These are phyloP conservation scores for Penicillium sp. DNA, from an alignment of 2,329 filamentous ascomycete genomes.

Conservation along the genomic window DNA sequence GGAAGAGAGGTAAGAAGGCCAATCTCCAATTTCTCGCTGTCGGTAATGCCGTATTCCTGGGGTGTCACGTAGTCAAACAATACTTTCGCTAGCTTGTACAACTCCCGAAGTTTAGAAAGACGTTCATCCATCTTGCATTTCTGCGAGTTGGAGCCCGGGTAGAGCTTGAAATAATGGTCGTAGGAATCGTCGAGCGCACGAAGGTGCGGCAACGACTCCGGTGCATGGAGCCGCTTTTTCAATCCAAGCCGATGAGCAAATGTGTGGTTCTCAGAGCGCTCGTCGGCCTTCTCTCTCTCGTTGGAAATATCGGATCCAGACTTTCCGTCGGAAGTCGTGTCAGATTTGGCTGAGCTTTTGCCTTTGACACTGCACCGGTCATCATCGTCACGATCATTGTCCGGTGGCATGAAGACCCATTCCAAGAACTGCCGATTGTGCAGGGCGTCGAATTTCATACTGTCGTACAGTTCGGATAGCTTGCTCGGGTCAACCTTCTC, in stretches of 20 bases:
- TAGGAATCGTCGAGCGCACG: slow-evolving; percentile 59
- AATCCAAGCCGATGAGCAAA: slow-evolving; percentile 52
- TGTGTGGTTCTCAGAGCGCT: slow-evolving; percentile 36
- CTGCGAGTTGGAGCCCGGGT: slow-evolving; percentile 73
- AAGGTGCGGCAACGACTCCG: slow-evolving; percentile 47
- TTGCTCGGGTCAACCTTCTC: slow-evolving; percentile 99
- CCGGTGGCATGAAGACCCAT: slow-evolving; percentile 92
- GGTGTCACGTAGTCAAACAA: slow-evolving; percentile 98
- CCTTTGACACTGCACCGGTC: slow-evolving; percentile 38
- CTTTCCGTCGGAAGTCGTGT: slow-evolving; percentile 27
- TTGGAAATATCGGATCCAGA: slow-evolving; percentile 22
- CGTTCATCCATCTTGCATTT: slow-evolving; percentile 82
- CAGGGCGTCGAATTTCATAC: slow-evolving; percentile 98
- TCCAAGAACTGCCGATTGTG: slow-evolving; percentile 97
- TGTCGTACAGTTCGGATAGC: slow-evolving; percentile 97
- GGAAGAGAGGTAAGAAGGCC: slow-evolving; percentile 91
- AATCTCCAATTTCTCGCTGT: slow-evolving; percentile 97
- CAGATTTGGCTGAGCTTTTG: slow-evolving; percentile 25
- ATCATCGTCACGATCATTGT: slow-evolving; percentile 75
- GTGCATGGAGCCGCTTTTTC: slow-evolving; percentile 56
- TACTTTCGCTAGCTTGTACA: slow-evolving; percentile 92
- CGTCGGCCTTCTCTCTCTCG: slow-evolving; percentile 37
- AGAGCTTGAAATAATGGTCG: slow-evolving; percentile 85
- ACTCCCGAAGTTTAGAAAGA: slow-evolving; percentile 84
- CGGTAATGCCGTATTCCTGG: slow-evolving; percentile 95